Conservation (phyloP, 176 grass and related monocot genomes). For the Poa pratensis region DNA sequence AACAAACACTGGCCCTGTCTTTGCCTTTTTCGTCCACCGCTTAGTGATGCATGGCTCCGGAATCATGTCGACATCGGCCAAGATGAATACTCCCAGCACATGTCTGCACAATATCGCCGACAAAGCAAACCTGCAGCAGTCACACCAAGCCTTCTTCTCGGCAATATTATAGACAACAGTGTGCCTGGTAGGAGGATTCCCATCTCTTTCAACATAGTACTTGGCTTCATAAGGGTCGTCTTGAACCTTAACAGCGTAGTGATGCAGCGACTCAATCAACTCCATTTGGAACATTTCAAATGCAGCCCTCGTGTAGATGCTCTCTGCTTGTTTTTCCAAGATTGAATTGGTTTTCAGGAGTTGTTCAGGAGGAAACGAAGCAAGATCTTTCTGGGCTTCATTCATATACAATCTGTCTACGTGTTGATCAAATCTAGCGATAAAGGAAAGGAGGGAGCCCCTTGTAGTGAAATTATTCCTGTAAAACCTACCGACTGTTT, state of each 20-base stretch:
- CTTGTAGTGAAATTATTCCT: conserved; percentile 60
- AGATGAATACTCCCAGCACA: conserved; percentile 69
- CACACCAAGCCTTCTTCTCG: conserved; percentile 89
- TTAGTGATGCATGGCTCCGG: conserved; percentile 71
- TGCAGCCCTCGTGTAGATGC: conserved; percentile 69
- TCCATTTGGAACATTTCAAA: conserved; percentile 85
- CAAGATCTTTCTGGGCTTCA: conserved; percentile 70
- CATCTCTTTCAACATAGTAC: conserved; percentile 65
- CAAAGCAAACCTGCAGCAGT: conserved; percentile 73
- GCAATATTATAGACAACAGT: conserved; percentile 60
- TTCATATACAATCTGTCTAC: conserved; percentile 55
- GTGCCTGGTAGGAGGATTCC: conserved; percentile 58
- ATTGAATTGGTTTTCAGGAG: conserved; percentile 67
- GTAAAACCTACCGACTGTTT: conserved; percentile 69
- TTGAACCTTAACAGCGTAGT: conserved; percentile 80
- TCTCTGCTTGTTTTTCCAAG: conserved; percentile 85
- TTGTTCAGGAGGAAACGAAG: conserved; percentile 49
- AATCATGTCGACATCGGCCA: conserved; percentile 48
- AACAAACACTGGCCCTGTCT: conserved; percentile 56
- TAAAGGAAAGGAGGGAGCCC: conserved; percentile 56
- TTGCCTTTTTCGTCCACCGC: conserved; percentile 83
- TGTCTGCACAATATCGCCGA: conserved; percentile 87
- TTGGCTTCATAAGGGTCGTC: conserved; percentile 69
- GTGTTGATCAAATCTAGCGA: conserved; percentile 74
- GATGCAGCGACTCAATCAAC: conserved; percentile 67